Conservation (phyloP, 1,139 yeast species). For the Waltiozyma sp. region DNA sequence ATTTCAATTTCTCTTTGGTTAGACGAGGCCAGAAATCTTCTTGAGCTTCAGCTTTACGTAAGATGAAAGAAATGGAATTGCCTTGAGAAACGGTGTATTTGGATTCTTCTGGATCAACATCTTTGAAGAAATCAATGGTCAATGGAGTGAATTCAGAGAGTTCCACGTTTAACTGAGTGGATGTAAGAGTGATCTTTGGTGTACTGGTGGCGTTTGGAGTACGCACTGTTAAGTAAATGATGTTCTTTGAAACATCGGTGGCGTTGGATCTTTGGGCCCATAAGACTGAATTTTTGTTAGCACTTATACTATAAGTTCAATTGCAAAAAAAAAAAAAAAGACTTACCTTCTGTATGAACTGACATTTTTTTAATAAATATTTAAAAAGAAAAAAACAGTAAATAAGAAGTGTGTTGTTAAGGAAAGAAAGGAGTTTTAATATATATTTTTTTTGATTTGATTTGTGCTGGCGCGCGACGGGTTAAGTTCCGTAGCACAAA, state of each 20-base stretch:
- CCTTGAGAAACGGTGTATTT: constrained; percentile 48
- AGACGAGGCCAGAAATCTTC: constrained; percentile 90
- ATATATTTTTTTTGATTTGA: no score
- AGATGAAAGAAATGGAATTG: constrained; percentile 55
- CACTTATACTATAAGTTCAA: neutral
- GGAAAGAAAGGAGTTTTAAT: no score
- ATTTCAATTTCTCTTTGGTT: constrained; percentile 62
- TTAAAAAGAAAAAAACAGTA: no score
- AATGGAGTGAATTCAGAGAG: constrained; percentile 26
- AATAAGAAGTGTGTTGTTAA: no score
- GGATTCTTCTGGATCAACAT: constrained; percentile 59
- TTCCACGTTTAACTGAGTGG: constrained; percentile 44
- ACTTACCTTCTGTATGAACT: neutral
- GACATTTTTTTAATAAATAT: no score
- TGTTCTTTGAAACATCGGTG: constrained; percentile 59
- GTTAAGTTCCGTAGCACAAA: no score
- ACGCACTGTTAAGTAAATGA: constrained; percentile 63
- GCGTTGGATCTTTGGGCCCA: constrained; percentile 96
- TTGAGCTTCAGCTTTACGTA: constrained; percentile 57
- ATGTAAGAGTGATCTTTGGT: constrained; percentile 46
- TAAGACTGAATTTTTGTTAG: constrained; percentile 32
- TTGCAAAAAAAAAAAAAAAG: neutral
- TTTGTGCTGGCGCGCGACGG: no score
- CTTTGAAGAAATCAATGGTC: constrained; percentile 59
- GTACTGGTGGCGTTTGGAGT: constrained; percentile 62